Conservation (phyloP, 768 basidiomycete species). For the Tricholoma saponaceum region DNA sequence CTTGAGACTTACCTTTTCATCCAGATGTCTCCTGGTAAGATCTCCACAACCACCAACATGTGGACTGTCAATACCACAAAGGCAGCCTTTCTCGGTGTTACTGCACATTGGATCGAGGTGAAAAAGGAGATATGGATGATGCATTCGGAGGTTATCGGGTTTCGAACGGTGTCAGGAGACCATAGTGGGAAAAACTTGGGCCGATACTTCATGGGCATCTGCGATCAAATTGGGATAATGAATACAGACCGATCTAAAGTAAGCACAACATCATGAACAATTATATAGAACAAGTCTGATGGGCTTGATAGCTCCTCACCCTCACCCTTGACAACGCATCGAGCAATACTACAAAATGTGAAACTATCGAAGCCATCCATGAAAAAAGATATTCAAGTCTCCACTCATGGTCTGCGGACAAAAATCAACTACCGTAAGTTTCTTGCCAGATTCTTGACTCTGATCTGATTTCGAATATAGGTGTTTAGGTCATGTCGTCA, state of each 20-base stretch:
- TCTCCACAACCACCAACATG: slow-evolving; percentile 12
- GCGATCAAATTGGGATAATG: slow-evolving; percentile 21
- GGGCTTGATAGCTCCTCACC: slow-evolving; percentile 11
- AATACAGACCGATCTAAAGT: slow-evolving; percentile 17
- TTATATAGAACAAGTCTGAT: neutral
- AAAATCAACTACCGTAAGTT: too few relatives aligned
- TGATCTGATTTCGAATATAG: too few relatives aligned
- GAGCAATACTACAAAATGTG: slow-evolving; percentile 7
- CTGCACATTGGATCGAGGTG: slow-evolving; percentile 20
- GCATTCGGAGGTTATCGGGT: slow-evolving; percentile 16
- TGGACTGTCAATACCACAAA: slow-evolving; percentile 6
- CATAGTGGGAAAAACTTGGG: slow-evolving; percentile 25
- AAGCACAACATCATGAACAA: neutral
- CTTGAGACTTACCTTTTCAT: neutral
- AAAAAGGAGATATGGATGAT: slow-evolving; percentile 18
- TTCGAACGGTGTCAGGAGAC: slow-evolving; percentile 14
- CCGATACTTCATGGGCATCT: slow-evolving; percentile 18
- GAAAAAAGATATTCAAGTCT: neutral
- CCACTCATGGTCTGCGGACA: slow-evolving; percentile 5
- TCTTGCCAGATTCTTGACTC: too few relatives aligned
- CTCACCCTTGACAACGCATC: slow-evolving; percentile 18
- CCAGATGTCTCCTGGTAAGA: slow-evolving; percentile 14
- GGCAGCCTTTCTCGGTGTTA: slow-evolving; percentile 7
- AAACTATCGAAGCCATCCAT: slow-evolving; percentile 12
- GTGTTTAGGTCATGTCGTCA: too few relatives aligned